Conservation (phyloP, 495 filamentous ascomycete genomes). For the Daldinia loculata region DNA sequence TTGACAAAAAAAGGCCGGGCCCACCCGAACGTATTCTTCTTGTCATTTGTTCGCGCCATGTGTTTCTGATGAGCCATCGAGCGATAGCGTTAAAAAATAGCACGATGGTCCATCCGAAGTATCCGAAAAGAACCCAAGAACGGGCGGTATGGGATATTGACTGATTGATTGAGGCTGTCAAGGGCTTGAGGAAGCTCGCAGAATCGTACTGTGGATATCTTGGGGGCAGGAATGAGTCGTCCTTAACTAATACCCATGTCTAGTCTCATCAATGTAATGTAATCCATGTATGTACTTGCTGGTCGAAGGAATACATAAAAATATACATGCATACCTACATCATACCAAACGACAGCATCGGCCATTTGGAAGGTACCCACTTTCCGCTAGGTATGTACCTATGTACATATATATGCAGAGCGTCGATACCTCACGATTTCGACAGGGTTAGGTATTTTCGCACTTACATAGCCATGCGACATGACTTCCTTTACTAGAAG, state of each 20-base stretch:
- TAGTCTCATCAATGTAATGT: slow-evolving; percentile 4
- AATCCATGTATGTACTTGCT: not conserved
- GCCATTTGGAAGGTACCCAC: slow-evolving; percentile 6
- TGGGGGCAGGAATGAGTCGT: slow-evolving; percentile 14
- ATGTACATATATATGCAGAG: not conserved
- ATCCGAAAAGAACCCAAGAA: slow-evolving; percentile 33
- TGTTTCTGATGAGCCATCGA: slow-evolving; percentile 32
- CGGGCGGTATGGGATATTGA: slow-evolving; percentile 34
- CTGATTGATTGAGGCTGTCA: slow-evolving; percentile 5
- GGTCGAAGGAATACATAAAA: not conserved
- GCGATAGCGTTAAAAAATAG: slow-evolving; percentile 39
- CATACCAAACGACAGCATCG: slow-evolving; percentile 17
- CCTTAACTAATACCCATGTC: not conserved
- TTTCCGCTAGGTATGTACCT: slow-evolving; percentile 18
- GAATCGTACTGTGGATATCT: slow-evolving; percentile 10
- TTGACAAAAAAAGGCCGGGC: slow-evolving; percentile 16
- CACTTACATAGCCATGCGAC: slow-evolving; percentile 3
- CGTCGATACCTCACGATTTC: slow-evolving; percentile 14
- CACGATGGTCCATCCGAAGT: slow-evolving; percentile 40
- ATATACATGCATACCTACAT: slow-evolving; percentile 12
- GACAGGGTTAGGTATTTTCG: slow-evolving; percentile 14
- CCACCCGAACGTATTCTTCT: slow-evolving; percentile 22
- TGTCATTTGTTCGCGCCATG: slow-evolving; percentile 35
- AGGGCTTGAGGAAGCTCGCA: not conserved
- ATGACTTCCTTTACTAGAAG: slow-evolving; percentile 17